Percentiles rank a stretch among this genome's conserved stretches.
These are phyloP conservation scores for Pseudogymnoascus sp. DNA, from an alignment of 2,329 filamentous ascomycete genomes.

Conservation along the genomic window DNA sequence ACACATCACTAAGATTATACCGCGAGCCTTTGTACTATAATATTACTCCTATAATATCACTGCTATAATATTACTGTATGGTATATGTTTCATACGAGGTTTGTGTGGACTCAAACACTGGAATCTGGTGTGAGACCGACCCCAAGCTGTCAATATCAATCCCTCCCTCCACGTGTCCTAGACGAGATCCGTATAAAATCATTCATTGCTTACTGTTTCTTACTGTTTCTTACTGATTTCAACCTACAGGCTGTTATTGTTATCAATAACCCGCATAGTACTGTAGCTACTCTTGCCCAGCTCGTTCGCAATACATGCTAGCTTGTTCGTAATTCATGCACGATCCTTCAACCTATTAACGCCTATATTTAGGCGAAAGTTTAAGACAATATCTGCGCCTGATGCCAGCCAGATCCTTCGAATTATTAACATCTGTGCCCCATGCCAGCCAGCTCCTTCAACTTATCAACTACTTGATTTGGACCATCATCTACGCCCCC, in stretches of 20 bases:
- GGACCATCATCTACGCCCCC: background rate
- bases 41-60: too few species aligned
- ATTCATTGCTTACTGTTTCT: slow-evolving; percentile 9
- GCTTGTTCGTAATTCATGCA: background rate
- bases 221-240: background rate
- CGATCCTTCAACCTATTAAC: background rate
- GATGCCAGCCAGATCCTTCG: background rate
- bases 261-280: background rate
- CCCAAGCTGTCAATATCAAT: slow-evolving; percentile 10
- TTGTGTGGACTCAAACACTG: slow-evolving; percentile 5
- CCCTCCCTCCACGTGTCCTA: background rate
- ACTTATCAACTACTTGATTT: slow-evolving; percentile 4
- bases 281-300: slow-evolving; percentile 9
- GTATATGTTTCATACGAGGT: slow-evolving; percentile 7
- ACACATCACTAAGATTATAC: background rate
- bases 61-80: background rate
- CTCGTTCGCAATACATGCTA: background rate
- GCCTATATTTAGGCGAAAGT: background rate
- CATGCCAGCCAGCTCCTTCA: background rate
- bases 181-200: background rate
- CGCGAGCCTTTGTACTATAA: slow-evolving; percentile 3
- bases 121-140: slow-evolving; percentile 7
- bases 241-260: too few species aligned
- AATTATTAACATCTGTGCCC: background rate
- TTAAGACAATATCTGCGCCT: background rate